phyloP scores from a whole-genome alignment of 2,329 filamentous ascomycete genomes.

The Blastomyces parvus region DNA sequence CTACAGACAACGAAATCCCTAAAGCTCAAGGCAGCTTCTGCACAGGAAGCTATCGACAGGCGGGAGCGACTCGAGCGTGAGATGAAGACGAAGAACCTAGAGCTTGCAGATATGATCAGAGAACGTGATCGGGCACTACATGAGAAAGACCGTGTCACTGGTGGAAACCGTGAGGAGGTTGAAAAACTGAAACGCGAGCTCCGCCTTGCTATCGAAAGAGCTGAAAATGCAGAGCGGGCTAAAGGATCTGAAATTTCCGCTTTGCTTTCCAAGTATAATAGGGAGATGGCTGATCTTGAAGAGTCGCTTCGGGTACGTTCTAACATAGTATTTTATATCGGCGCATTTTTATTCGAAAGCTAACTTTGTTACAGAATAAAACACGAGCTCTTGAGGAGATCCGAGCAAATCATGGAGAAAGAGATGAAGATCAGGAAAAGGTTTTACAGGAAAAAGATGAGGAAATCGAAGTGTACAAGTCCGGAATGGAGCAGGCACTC shows the following conservation, averaged over 20 bases:
- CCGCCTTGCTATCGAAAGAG: slow-evolving; percentile 79
- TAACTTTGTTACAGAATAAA: slow-evolving; percentile 56
- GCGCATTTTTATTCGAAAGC: slow-evolving; percentile 15
- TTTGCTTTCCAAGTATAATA: slow-evolving; percentile 91
- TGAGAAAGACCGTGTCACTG: slow-evolving; percentile 78
- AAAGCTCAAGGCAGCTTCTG: slow-evolving; percentile 91
- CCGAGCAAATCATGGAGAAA: slow-evolving; percentile 66
- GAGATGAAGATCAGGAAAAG: slow-evolving; percentile 75
- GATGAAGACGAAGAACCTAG: slow-evolving; percentile 99
- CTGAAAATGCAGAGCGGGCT: slow-evolving; percentile 81
- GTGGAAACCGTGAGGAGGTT: slow-evolving; percentile 81
- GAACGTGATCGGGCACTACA: slow-evolving; percentile 89
- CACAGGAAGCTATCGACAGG: slow-evolving; percentile 89
- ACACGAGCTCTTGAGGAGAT: slow-evolving; percentile 76
- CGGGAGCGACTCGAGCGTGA: slow-evolving; percentile 94
- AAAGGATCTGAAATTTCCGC: slow-evolving; percentile 94
- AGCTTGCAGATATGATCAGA: slow-evolving; percentile 95
- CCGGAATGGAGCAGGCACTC: slow-evolving; percentile 91
- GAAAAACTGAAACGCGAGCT: slow-evolving; percentile 93
- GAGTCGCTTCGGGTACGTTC: slow-evolving; percentile 59
- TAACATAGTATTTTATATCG: neutral
- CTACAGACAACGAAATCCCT: slow-evolving; percentile 93
- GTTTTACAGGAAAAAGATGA: slow-evolving; percentile 90
- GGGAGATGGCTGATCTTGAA: slow-evolving; percentile 93
- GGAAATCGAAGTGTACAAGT: slow-evolving; percentile 95